phyloP scores from a whole-genome alignment of 805 yeast species.

The Saccharomyces mikatae region DNA sequence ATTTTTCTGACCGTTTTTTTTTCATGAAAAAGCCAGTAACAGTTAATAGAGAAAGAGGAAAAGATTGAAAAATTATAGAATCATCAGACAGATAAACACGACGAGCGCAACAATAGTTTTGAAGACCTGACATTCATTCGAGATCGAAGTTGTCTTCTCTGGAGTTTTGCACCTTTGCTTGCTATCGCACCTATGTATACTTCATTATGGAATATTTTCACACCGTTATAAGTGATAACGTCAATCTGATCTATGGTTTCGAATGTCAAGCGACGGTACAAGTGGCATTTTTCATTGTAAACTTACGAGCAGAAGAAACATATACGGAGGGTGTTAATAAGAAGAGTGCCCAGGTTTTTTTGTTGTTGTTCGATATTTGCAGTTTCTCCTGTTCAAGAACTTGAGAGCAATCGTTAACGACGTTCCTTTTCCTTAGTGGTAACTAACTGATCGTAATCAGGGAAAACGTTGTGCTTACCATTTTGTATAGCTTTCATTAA shows the following conservation, averaged over 20 bases:
- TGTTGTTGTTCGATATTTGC: neutral
- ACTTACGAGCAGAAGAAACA: neutral
- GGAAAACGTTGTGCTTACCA: constrained; percentile 1
- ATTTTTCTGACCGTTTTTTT: neutral
- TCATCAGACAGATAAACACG: neutral
- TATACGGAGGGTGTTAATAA: neutral
- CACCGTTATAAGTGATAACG: neutral
- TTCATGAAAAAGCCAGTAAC: neutral
- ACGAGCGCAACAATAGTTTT: neutral
- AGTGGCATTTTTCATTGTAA: neutral
- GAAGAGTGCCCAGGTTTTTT: neutral
- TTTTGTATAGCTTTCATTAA: neutral
- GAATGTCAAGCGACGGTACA: neutral
- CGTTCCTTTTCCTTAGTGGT: neutral
- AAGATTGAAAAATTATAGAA: neutral
- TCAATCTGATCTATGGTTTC: neutral
- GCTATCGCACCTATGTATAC: neutral
- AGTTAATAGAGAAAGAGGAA: neutral
- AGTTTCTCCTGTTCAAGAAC: neutral
- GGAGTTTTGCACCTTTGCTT: neutral
- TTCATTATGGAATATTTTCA: neutral
- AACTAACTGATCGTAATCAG: neutral
- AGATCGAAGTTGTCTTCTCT: neutral
- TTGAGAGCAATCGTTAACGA: neutral
- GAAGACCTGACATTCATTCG: neutral